Percentiles rank a stretch among this genome's conserved stretches.
phyloP scores from a whole-genome alignment of 306 rosid genomes.

The Cyamopsis tetragonoloba region DNA sequence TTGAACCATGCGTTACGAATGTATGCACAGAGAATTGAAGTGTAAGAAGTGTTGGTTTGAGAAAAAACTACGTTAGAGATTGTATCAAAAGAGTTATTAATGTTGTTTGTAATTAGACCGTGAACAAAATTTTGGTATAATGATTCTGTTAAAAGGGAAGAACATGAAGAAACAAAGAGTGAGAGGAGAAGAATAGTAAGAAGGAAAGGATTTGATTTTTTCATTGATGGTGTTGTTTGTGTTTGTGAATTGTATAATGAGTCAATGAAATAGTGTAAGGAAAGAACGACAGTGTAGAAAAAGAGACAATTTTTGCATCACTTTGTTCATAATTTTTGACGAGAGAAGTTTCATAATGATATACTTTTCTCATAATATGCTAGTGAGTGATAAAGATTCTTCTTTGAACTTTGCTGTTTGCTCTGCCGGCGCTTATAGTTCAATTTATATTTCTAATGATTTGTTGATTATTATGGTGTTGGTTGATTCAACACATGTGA shows the following conservation, averaged over 20 bases:
- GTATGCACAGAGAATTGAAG: constrained; percentile 61
- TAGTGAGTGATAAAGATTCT: not conserved
- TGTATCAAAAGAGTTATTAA: too few relatives aligned
- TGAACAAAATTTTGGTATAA: too few relatives aligned
- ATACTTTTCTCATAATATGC: not conserved
- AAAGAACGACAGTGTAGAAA: not conserved
- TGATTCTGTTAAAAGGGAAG: too few relatives aligned
- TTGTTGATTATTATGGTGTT: too few relatives aligned
- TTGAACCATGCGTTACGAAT: constrained; percentile 76
- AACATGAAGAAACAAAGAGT: too few relatives aligned
- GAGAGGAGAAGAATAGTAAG: too few relatives aligned
- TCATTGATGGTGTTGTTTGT: not conserved
- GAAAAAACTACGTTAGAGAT: constrained; percentile 37
- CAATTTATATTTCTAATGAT: too few relatives aligned
- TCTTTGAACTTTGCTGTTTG: not conserved
- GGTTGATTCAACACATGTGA: too few relatives aligned
- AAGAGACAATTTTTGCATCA: not conserved
- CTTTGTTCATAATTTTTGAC: not conserved
- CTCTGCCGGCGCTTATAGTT: not conserved
- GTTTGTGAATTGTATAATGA: too few relatives aligned
- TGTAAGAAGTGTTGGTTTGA: constrained; percentile 39
- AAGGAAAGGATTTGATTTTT: too few relatives aligned
- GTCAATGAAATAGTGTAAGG: not conserved
- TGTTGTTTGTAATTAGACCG: too few relatives aligned
- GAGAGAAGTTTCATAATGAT: not conserved